Conservation (phyloP, 148 eudicot genomes). For the Linanthus parryae region DNA sequence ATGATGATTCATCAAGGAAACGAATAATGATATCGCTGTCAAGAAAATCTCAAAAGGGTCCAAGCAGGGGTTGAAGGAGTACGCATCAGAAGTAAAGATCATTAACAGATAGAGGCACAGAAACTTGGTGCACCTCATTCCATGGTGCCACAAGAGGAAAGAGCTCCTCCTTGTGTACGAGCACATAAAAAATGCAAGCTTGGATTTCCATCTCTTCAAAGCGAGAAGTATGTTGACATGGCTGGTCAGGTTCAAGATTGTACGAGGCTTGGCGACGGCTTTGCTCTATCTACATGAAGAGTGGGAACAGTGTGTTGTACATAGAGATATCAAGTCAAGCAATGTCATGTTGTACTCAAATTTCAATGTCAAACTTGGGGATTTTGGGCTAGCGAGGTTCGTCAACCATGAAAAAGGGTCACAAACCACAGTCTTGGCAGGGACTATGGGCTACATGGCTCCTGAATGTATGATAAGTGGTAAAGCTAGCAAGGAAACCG, state of each 20-base stretch:
- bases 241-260: constrained; percentile 14
- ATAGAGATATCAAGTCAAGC: constrained; percentile 27
- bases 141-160: constrained; percentile 30
- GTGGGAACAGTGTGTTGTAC: constrained; percentile 27
- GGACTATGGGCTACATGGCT: constrained; percentile 29
- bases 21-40: constrained; percentile 12
- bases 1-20: constrained; percentile 12
- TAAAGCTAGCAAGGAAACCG: constrained; percentile 21
- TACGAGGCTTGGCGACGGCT: constrained; percentile 21
- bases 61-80: constrained; percentile 21
- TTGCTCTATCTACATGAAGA: constrained; percentile 22
- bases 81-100: constrained; percentile 25
- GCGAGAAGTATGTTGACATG: constrained; percentile 7
- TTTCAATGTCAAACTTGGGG: constrained; percentile 26
- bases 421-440: constrained; percentile 19
- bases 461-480: constrained; percentile 19
- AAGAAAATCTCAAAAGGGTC: constrained; percentile 17
- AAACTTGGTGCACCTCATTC: constrained; percentile 22
- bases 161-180: constrained; percentile 25
- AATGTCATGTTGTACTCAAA: constrained; percentile 24
- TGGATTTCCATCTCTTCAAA: constrained; percentile 18
- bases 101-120: constrained; percentile 16
- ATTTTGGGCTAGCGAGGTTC: constrained; percentile 30
- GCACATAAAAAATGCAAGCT: constrained; percentile 17
- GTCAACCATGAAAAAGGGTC: constrained; percentile 23